Evolutionary conservation across 106 monocot genomes (phyloP), one percentile per base, ranked within the genome.

Genomic region (Xerophyta viscosa): DNA sequence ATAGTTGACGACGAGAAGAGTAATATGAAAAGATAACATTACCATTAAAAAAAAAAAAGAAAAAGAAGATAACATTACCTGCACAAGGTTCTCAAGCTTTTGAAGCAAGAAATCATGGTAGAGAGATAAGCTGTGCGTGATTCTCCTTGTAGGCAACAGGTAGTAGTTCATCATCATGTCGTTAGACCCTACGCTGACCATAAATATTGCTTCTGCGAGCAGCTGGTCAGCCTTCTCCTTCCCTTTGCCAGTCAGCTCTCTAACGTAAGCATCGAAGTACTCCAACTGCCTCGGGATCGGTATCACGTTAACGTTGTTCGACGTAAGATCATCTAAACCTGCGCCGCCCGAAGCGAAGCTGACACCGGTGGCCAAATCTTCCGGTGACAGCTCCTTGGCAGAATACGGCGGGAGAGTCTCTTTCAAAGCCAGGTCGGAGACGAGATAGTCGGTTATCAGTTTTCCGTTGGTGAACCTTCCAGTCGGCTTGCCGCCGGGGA

Each of bases 261-360:
- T 3, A 17, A 69, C 4, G 22, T 70, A 77, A 23, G 19, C 26
- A 4, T 47, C 4, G 8, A 73, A 83, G 43, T 66, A 27, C 44
- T 10, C 24, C 36, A 73, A 14, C 53, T 82, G 72, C 20, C 9
- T 37, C 4, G 13, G 39, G 28, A 82, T 49, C 3, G 55, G 44
- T 1, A 48, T 7, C 20, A 77, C 80, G 21, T 18, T 28, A 4
- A 55, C 22, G 1, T 13, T 13, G 0, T 2, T 15, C 1, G 73
- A 46, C 2, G 77, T 83, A 20, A 53, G 27, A 8, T 77, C 73
- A 29, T 83, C 82, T 3, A 66, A 31, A 6, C 77, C 77, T 4
- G 82, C 59, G 0, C 77, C 77, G 0, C 56, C 76, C 2, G 82
- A 82, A 2, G 82, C 82, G 50, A 82, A 82, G 51, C 73, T 64